Conservation (phyloP, 2,329 filamentous ascomycete species). For the Monilinia fructicola region DNA sequence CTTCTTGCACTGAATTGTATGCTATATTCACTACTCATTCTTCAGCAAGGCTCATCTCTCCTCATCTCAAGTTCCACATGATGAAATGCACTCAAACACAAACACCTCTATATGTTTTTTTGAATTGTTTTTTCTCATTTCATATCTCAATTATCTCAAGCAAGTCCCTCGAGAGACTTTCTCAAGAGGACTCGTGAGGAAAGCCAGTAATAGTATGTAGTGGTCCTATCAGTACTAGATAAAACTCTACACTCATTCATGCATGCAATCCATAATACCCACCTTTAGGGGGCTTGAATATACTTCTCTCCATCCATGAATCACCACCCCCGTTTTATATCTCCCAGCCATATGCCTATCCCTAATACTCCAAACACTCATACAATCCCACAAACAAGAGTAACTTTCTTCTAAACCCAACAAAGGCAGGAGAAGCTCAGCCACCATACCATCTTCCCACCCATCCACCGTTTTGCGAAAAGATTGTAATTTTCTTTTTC, state of each 20-base stretch:
- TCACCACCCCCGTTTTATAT: neutral
- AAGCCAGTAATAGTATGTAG: neutral
- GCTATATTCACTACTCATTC: too few relatives aligned
- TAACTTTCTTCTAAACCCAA: constrained; percentile 9
- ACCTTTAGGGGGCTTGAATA: neutral
- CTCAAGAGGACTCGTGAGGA: neutral
- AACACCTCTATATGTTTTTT: neutral
- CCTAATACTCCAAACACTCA: constrained; percentile 7
- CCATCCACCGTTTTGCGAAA: constrained; percentile 2
- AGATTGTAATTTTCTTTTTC: neutral
- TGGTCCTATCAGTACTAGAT: constrained; percentile 1
- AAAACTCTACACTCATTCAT: constrained; percentile 4
- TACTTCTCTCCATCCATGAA: neutral
- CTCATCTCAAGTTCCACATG: too few relatives aligned
- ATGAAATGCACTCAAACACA: too few relatives aligned
- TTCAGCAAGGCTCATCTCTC: too few relatives aligned
- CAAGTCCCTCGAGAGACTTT: neutral
- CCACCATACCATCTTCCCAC: neutral
- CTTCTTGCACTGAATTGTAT: too few relatives aligned
- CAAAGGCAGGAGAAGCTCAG: constrained; percentile 14
- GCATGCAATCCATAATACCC: neutral
- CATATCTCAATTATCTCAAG: constrained; percentile 1
- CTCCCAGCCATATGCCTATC: constrained; percentile 6
- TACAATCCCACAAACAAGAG: constrained; percentile 11
- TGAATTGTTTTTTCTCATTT: constrained; percentile 17